A percentile compares a stretch with the other conserved stretches of the same genome.
Evolutionary conservation across 192 early-diverging fungal species (phyloP).

Genomic region (Phlyctochytrium arcticum): DNA sequence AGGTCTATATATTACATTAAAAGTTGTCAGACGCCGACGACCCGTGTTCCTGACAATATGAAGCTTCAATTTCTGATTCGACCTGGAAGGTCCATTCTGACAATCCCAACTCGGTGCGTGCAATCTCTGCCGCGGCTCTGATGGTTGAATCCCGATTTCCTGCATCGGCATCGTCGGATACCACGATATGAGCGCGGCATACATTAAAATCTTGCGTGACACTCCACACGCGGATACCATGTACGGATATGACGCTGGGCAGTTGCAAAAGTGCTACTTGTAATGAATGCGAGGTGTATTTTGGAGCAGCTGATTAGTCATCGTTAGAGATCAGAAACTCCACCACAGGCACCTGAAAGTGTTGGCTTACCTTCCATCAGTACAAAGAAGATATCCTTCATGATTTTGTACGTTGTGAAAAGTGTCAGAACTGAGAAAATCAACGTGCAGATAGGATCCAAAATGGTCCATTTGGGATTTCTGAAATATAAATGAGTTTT

Average conservation of each 20-base stretch:
- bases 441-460: slow-evolving; percentile 80
- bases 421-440: slow-evolving; percentile 73
- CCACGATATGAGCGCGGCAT: background rate
- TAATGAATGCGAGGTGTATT: background rate
- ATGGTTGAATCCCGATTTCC: background rate
- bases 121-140: background rate
- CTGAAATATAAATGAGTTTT: slow-evolving; percentile 1
- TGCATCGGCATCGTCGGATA: background rate
- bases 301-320: background rate
- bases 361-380: slow-evolving; percentile 63
- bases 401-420: slow-evolving; percentile 59
- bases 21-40: too few species aligned
- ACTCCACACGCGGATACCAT: background rate
- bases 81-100: background rate
- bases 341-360: background rate
- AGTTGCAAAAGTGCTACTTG: background rate
- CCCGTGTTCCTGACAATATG: too few species aligned
- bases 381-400: slow-evolving; percentile 55
- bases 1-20: too few species aligned
- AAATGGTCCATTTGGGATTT: slow-evolving; percentile 47
- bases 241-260: background rate
- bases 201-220: background rate
- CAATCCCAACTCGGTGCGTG: background rate
- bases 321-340: background rate
- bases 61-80: background rate